Conservation (phyloP, 768 basidiomycete genomes). For the Boletus sp. region DNA sequence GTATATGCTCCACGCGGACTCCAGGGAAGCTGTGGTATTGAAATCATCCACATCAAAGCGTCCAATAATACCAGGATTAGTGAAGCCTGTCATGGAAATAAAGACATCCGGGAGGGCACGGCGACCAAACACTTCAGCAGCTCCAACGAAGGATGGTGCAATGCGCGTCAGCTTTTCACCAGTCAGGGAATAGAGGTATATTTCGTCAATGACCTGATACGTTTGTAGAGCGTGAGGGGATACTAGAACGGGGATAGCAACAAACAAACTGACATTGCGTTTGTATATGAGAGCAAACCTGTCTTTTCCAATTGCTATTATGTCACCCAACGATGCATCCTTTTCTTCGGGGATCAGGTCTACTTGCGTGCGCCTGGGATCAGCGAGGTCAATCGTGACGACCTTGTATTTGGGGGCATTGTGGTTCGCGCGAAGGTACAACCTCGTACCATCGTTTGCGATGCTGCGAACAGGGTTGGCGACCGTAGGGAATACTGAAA, state of each 20-base stretch:
- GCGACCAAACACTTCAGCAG: conserved; percentile 49
- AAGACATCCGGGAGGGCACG: conserved; percentile 61
- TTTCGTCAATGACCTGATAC: conserved; percentile 68
- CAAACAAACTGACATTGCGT: conserved; percentile 52
- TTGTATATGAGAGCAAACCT: conserved; percentile 64
- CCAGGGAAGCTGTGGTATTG: conserved; percentile 26
- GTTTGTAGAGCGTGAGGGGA: conserved; percentile 4
- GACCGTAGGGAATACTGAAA: not conserved
- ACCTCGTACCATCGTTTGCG: conserved; percentile 56
- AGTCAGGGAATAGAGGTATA: conserved; percentile 61
- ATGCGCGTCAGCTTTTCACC: conserved; percentile 56
- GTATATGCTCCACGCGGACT: conserved; percentile 58
- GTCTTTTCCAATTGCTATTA: conserved; percentile 48
- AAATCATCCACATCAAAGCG: conserved; percentile 53
- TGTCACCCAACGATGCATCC: conserved; percentile 54
- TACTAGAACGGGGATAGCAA: not conserved
- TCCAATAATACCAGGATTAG: conserved; percentile 63
- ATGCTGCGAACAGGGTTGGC: conserved; percentile 40
- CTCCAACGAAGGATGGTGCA: conserved; percentile 65
- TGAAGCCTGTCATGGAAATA: conserved; percentile 63
- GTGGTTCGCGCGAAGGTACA: conserved; percentile 65
- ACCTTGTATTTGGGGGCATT: conserved; percentile 66
- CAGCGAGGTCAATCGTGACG: conserved; percentile 58
- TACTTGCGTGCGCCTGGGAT: conserved; percentile 42
- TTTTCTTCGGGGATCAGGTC: conserved; percentile 70